These are phyloP conservation scores for Pseudozyma pruni DNA, from an alignment of 1,284 basidiomycete genomes.

Conservation along the genomic window DNA sequence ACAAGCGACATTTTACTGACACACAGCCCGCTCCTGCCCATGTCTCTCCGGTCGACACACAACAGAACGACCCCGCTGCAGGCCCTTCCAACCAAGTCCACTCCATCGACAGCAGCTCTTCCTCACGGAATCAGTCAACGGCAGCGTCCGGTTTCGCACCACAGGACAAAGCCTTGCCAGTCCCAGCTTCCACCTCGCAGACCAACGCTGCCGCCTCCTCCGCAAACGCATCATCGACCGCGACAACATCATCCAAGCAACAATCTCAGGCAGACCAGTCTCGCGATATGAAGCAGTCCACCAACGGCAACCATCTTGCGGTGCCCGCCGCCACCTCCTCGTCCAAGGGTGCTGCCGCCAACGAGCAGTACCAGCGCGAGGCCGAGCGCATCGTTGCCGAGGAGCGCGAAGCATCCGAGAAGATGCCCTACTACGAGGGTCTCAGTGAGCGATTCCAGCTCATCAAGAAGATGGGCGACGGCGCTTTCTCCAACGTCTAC, in stretches of 20 bases:
- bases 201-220: constrained; percentile 28
- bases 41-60: neutral
- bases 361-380: constrained; percentile 52
- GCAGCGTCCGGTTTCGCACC: constrained; percentile 26
- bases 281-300: constrained; percentile 31
- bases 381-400: constrained; percentile 60
- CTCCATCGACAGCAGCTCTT: constrained; percentile 25
- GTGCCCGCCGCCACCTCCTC: constrained; percentile 23
- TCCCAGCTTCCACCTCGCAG: constrained; percentile 39
- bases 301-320: constrained; percentile 26
- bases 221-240: constrained; percentile 3
- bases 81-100: constrained; percentile 39
- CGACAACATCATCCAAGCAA: constrained; percentile 3
- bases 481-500: constrained; percentile 98
- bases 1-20: neutral
- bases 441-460: constrained; percentile 61
- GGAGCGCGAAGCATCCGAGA: constrained; percentile 56
- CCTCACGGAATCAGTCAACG: constrained; percentile 17
- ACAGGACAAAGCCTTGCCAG: constrained; percentile 30
- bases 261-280: constrained; percentile 8
- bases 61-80: constrained; percentile 29
- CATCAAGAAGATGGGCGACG: constrained; percentile 69
- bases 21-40: neutral
- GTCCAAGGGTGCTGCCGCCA: constrained; percentile 27
- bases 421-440: constrained; percentile 62